These are phyloP conservation scores for Sporothrix inflata DNA, from an alignment of 2,329 filamentous ascomycete species.

Conservation along the genomic window DNA sequence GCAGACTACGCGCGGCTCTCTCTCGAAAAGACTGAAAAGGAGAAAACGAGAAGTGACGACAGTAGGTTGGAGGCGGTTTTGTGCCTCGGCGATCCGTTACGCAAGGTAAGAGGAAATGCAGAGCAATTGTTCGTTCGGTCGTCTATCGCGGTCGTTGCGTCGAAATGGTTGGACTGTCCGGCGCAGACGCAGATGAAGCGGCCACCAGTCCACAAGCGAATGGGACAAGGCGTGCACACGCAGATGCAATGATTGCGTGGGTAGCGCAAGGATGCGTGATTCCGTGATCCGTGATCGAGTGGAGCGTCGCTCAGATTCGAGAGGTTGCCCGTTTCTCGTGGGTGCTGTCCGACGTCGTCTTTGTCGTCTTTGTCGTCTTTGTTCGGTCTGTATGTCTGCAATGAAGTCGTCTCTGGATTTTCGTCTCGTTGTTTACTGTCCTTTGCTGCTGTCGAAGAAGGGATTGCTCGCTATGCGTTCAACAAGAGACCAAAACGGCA, in stretches of 20 bases:
- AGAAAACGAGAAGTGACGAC: background rate
- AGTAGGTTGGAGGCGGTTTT: background rate
- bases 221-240: conserved; percentile 6
- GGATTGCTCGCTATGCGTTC: background rate
- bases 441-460: background rate
- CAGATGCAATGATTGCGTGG: conserved; percentile 20
- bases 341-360: background rate
- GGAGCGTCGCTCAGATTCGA: conserved; percentile 7
- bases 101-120: background rate
- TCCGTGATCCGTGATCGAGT: conserved; percentile 22
- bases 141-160: conserved; percentile 8
- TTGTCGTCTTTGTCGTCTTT: background rate
- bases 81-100: background rate
- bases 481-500: background rate
- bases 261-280: conserved; percentile 22
- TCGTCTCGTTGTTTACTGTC: background rate
- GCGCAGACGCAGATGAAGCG: background rate
- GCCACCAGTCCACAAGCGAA: conserved; percentile 13
- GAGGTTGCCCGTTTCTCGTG: background rate
- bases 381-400: background rate
- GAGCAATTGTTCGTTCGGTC: conserved; percentile 22
- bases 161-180: background rate
- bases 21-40: background rate
- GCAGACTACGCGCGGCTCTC: conserved; percentile 11
- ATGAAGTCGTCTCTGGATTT: background rate